Percentiles rank a stretch among this genome's conserved stretches.
These are phyloP conservation scores for Penicillium sp. DNA, from an alignment of 2,329 filamentous ascomycete species.

Conservation along the genomic window DNA sequence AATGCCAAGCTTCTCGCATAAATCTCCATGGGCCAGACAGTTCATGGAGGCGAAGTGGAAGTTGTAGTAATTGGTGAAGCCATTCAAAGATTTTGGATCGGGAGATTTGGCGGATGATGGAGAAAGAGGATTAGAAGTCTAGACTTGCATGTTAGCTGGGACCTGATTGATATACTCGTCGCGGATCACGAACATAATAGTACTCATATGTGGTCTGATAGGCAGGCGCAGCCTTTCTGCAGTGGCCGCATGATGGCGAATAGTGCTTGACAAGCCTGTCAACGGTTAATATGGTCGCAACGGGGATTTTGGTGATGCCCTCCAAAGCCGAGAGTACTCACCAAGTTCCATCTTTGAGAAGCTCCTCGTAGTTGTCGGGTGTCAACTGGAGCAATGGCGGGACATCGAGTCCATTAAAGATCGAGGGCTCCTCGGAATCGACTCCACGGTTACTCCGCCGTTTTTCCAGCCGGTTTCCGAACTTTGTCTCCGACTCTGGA, in stretches of 20 bases:
- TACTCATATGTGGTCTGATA: slow-evolving; percentile 95
- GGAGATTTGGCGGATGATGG: slow-evolving; percentile 54
- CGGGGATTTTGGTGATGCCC: neutral
- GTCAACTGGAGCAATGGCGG: slow-evolving; percentile 55
- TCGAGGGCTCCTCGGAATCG: slow-evolving; percentile 25
- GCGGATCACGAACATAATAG: slow-evolving; percentile 61
- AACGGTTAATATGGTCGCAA: slow-evolving; percentile 22
- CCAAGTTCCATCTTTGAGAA: slow-evolving; percentile 58
- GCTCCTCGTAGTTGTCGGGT: slow-evolving; percentile 53
- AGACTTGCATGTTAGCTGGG: slow-evolving; percentile 33
- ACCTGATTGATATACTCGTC: neutral
- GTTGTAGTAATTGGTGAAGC: slow-evolving; percentile 82
- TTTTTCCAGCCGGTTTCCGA: slow-evolving; percentile 32
- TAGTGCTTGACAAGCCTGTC: slow-evolving; percentile 57
- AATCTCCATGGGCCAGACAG: slow-evolving; percentile 79
- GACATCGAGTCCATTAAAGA: slow-evolving; percentile 57
- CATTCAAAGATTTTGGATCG: slow-evolving; percentile 59
- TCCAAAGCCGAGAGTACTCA: slow-evolving; percentile 32
- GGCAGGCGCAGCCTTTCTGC: slow-evolving; percentile 75
- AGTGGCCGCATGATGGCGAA: slow-evolving; percentile 67
- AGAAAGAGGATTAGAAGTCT: slow-evolving; percentile 75
- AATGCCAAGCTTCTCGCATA: slow-evolving; percentile 72
- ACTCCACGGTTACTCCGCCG: slow-evolving; percentile 28
- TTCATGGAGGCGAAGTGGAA: slow-evolving; percentile 87
- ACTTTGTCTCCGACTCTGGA: slow-evolving; percentile 24